These are phyloP conservation scores for Salix viminalis DNA, from an alignment of 345 rosid species.

Conservation along the genomic window DNA sequence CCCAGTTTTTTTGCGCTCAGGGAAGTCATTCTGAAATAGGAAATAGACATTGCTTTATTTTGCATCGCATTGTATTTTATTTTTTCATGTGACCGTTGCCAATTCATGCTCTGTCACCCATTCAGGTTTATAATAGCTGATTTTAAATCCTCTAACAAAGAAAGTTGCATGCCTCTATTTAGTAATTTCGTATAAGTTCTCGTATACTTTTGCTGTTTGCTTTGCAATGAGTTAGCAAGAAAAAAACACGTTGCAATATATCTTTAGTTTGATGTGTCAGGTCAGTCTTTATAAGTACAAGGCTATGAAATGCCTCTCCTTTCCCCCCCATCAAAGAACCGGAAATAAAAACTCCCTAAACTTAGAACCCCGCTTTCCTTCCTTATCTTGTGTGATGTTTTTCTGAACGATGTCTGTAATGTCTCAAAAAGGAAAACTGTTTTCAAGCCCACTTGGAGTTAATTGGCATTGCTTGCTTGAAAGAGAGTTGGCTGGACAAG, in stretches of 20 bases:
- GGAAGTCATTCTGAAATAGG: background rate
- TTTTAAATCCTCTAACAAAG: background rate
- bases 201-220: background rate
- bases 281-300: background rate
- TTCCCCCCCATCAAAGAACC: background rate
- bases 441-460: background rate
- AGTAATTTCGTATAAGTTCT: background rate
- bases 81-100: background rate
- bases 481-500: conserved; percentile 1
- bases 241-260: background rate
- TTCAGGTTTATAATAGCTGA: background rate
- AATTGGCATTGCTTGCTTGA: background rate
- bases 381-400: background rate
- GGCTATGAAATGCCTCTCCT: background rate
- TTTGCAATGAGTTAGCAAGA: background rate
- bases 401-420: background rate
- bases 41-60: background rate
- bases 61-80: background rate
- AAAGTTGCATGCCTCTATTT: background rate
- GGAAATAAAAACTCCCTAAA: background rate
- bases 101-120: background rate
- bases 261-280: background rate
- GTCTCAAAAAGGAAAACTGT: background rate
- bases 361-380: background rate
- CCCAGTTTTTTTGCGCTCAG: background rate